Evolutionary conservation across 2,329 filamentous ascomycete species (phyloP).

Genomic region (Fusarium nygamai): DNA sequence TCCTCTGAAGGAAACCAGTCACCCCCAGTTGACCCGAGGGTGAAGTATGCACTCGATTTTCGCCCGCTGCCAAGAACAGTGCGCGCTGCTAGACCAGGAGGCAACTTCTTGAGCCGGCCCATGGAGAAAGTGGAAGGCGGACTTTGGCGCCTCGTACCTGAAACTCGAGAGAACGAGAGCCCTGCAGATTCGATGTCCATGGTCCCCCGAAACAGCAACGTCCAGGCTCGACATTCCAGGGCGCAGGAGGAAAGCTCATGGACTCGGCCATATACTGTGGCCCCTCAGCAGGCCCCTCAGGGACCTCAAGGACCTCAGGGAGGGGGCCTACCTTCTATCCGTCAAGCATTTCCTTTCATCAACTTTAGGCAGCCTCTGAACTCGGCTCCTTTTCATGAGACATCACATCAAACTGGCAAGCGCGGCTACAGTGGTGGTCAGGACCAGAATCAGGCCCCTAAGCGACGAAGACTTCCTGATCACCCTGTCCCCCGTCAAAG

Average conservation of each 20-base stretch:
- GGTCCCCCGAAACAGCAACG: background rate
- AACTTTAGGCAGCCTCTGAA: background rate
- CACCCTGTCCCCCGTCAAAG: background rate
- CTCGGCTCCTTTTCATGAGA: background rate
- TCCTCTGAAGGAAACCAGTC: background rate
- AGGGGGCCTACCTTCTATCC: slow-evolving; percentile 17
- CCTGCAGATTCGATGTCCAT: background rate
- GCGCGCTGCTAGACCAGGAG: background rate
- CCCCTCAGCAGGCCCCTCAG: background rate
- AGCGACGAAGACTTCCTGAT: slow-evolving; percentile 23
- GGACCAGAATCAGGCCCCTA: background rate
- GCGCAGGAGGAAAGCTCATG: background rate
- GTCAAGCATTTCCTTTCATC: slow-evolving; percentile 18
- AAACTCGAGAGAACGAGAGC: background rate
- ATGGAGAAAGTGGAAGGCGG: background rate
- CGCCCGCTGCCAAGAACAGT: background rate
- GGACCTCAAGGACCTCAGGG: background rate
- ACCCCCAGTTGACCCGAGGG: background rate
- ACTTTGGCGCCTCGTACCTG: background rate
- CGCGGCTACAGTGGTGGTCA: background rate
- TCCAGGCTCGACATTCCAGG: background rate
- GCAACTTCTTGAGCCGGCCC: background rate
- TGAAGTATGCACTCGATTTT: background rate
- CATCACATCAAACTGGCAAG: background rate
- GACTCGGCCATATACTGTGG: background rate